Conservation (phyloP, 305 asterid species). For the Solanum hybrid region DNA sequence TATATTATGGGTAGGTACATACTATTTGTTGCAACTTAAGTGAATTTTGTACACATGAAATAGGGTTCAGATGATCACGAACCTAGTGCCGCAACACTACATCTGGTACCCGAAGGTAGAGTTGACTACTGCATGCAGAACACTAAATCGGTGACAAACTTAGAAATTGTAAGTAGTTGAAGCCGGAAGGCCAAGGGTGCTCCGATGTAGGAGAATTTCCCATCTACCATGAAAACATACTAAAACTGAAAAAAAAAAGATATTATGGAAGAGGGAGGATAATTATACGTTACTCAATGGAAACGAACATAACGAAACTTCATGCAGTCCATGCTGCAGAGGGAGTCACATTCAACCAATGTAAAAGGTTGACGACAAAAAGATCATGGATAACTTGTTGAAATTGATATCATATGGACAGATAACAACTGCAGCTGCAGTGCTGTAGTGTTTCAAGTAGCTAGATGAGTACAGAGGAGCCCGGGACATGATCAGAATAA, state of each 20-base stretch:
- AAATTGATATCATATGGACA: slow-evolving; percentile 34
- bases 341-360: slow-evolving; percentile 21
- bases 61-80: not conserved
- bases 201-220: not conserved
- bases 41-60: not conserved
- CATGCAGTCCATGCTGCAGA: slow-evolving; percentile 28
- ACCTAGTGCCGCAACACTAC: not conserved
- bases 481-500: slow-evolving; percentile 26
- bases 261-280: not conserved
- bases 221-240: not conserved
- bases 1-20: not conserved
- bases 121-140: not conserved
- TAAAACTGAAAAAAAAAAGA: not conserved
- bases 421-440: slow-evolving; percentile 36
- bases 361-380: slow-evolving; percentile 35
- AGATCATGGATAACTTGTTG: slow-evolving; percentile 34
- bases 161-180: not conserved
- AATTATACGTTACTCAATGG: not conserved
- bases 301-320: slow-evolving; percentile 23
- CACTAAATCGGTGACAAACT: not conserved
- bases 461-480: slow-evolving; percentile 24
- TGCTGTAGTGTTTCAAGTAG: slow-evolving; percentile 43
- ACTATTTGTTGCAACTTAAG: not conserved
- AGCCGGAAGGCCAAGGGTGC: not conserved
- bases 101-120: slow-evolving; percentile 24